Base-by-base conservation (phyloP, 768 basidiomycete genomes). In the Leccinum variicolor region DNA sequence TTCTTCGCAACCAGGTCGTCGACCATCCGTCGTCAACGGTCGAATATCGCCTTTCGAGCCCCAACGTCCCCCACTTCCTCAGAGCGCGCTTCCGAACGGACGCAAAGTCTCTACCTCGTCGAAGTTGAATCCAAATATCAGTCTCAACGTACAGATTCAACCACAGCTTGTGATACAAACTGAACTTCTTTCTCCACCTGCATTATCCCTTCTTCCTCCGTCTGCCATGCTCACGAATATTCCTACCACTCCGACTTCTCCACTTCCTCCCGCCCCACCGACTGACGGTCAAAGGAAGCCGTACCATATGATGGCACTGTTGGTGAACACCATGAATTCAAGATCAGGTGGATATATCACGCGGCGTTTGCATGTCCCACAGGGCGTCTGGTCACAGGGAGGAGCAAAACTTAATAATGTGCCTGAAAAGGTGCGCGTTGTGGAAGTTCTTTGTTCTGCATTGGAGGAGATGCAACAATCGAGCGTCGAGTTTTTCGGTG, bases 371-470 rank as follows among this genome's bases (percentile, higher is more conserved):
- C 93, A 94, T 71, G 89, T 96, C 28, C 92, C 94, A 14, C 84
- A 84, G 55, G 90, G 92, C 67, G 89, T 94, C 23, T 96, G 94
- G 94, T 89, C 90, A 46, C 90, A 92, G 69, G 89, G 89, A 28
- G 92, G 93, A 43, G 90, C 89, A 29, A 94, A 94, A 70, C 80
- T 97, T 50, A 76, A 78, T 34, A 93, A 90, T 66, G 67, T 94
- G 33, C 81, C 85, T 51, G 92, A 94, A 65, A 95, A 97, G 74
- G 84, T 94, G 45, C 85, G 90, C 39, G 89, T 92, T 54, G 85
- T 96, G 41, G 86, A 87, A 56, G 84, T 92, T 52, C 75, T 96
- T 23, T 84, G 84, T 62, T 82, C 84, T 28, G 91, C 90, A 28
- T 76, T 95, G 62, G 89, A 93, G 61, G 89, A 93, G 53, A 77